Evolutionary conservation across 2,329 filamentous ascomycete genomes (phyloP).

Genomic region (Metarhizium brunneum): DNA sequence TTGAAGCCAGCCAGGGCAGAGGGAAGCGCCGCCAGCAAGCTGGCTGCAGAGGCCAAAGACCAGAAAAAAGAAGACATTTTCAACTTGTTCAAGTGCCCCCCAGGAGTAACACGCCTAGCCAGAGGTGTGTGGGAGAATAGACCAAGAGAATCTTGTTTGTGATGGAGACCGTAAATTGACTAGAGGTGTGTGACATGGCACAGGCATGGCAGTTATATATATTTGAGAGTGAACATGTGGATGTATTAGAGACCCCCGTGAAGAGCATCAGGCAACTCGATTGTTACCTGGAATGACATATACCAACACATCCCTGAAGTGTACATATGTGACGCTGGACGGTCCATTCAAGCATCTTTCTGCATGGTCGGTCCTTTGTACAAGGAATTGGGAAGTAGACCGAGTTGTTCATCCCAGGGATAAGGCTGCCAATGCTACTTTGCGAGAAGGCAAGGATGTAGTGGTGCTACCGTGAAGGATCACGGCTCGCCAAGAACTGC

Average conservation of each 20-base stretch:
- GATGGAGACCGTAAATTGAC: neutral
- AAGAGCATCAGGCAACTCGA: neutral
- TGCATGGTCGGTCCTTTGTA: neutral
- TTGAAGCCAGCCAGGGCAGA: slow-evolving; percentile 34
- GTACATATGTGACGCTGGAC: neutral
- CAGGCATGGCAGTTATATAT: neutral
- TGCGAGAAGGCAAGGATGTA: neutral
- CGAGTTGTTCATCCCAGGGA: neutral
- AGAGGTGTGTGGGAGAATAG: neutral
- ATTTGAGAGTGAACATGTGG: neutral
- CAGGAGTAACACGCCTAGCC: neutral
- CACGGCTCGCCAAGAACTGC: neutral
- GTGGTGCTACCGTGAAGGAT: neutral
- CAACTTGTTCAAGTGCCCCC: neutral
- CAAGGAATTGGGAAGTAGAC: neutral
- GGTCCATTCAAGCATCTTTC: neutral
- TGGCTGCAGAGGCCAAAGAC: slow-evolving; percentile 9
- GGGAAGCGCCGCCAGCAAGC: slow-evolving; percentile 17
- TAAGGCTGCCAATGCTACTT: neutral
- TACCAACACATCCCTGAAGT: neutral
- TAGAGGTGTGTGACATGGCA: neutral
- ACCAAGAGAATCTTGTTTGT: neutral
- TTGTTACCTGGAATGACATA: neutral
- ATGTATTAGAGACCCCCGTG: neutral
- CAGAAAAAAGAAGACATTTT: slow-evolving; percentile 6